These are phyloP conservation scores for Populus ilicifolia DNA, from an alignment of 345 rosid genomes.

Conservation along the genomic window DNA sequence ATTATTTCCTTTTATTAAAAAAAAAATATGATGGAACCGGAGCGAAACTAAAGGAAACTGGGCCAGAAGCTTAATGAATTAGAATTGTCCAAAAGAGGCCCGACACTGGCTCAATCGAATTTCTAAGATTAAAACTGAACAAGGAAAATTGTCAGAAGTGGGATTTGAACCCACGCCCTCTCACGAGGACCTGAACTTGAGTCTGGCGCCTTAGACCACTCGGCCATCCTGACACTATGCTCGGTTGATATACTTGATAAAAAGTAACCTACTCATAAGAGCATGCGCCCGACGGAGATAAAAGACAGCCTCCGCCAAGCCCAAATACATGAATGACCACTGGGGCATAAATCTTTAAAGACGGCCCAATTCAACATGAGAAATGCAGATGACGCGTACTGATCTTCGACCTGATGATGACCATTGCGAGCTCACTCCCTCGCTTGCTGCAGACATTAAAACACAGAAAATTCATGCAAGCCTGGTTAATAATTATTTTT, in stretches of 20 bases:
- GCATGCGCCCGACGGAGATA: background rate
- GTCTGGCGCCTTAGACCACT: conserved; percentile 90
- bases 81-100: no score
- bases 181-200: conserved; percentile 57
- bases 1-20: no score
- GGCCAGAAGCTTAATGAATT: no score
- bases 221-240: conserved; percentile 73
- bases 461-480: background rate
- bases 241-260: no score
- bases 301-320: background rate
- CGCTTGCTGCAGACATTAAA: background rate
- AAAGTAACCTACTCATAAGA: no score
- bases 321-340: background rate
- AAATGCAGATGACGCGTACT: background rate
- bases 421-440: background rate
- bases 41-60: no score
- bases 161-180: conserved; percentile 60
- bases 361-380: no score
- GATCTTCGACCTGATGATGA: background rate
- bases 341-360: no score
- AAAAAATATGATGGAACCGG: no score
- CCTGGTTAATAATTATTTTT: background rate
- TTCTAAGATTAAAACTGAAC: no score
- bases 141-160: conserved; percentile 39
- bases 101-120: no score